Base-by-base conservation (phyloP, 257 asterid species). In the Rehmannia glutinosa region DNA sequence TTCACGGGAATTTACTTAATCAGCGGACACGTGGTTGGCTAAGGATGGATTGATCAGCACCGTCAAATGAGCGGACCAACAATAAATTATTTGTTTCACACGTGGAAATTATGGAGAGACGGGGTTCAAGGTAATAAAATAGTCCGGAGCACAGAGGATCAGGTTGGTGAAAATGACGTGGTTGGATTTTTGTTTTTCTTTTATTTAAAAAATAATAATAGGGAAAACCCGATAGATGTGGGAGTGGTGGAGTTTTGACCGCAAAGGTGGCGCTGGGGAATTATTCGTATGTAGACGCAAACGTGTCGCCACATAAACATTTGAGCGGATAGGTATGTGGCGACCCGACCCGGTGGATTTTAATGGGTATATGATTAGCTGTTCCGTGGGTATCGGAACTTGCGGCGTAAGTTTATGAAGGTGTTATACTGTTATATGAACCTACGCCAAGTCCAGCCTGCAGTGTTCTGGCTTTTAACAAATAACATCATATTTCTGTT, bases 281-380 rank as follows among this genome's bases (percentile, higher is more conserved):
- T n/a, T n/a, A n/a, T n/a, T n/a, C n/a, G 1, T 8, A 50, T 1
- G 19, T 63, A 61, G 25, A 52, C 78, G 80, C 70, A 3, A 80
- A 73, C 85, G 85, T 75, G 80, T 78, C 73, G 83, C 80, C 80
- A 71, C 83, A 79, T 79, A 60, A 57, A 12, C 24, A 23, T 69
- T 65, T 49, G 36, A 60, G 25, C 20, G 61, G 66, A 69, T 58
- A 50, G 19, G 47, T 27, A 56, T 64, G 73, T 28, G 43, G 20
- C n/a, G 32, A 51, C 63, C 77, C 74, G 74, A 41, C 1, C 68
- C 55, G 62, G 21, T 50, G 1, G 23, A 16, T 7, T 33, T 4
- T 20, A 33, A 58, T 5, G 74, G 64, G 41, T 24, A 3, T n/a
- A 20, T 23, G 33, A 43, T 50, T 49, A 28, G 69, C 24, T 54